Conservation (phyloP, 176 grass and related monocot genomes). For the Carex littledalei region DNA sequence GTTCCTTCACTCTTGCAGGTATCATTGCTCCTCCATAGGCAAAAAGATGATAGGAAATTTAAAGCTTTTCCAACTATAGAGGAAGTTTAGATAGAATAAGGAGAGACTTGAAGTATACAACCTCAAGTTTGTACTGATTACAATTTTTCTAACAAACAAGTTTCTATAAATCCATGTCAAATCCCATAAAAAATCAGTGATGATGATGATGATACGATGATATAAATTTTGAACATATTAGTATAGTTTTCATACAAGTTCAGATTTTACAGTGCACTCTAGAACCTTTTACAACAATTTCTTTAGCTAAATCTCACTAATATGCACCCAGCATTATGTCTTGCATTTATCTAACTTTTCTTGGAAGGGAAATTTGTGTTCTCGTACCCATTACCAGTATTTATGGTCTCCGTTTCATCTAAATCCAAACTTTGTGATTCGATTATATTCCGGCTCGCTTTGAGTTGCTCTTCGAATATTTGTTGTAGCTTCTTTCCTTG, state of each 20-base stretch:
- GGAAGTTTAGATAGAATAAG: slow-evolving; percentile 17
- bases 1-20: background rate
- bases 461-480: slow-evolving; percentile 83
- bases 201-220: background rate
- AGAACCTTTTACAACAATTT: background rate
- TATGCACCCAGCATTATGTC: background rate
- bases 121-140: background rate
- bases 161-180: background rate
- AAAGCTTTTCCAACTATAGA: background rate
- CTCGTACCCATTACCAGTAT: slow-evolving; percentile 3
- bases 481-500: slow-evolving; percentile 67
- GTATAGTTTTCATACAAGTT: background rate
- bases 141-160: background rate
- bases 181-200: background rate
- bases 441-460: slow-evolving; percentile 31
- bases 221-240: background rate
- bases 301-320: background rate
- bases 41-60: background rate
- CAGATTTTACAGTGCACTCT: slow-evolving; percentile 15
- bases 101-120: background rate
- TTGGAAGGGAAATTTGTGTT: slow-evolving; percentile 38
- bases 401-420: slow-evolving; percentile 36
- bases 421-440: slow-evolving; percentile 20
- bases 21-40: background rate
- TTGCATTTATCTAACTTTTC: slow-evolving; percentile 32